phyloP scores from a whole-genome alignment of 164 flowering plant species.

The Vitis amurensis region DNA sequence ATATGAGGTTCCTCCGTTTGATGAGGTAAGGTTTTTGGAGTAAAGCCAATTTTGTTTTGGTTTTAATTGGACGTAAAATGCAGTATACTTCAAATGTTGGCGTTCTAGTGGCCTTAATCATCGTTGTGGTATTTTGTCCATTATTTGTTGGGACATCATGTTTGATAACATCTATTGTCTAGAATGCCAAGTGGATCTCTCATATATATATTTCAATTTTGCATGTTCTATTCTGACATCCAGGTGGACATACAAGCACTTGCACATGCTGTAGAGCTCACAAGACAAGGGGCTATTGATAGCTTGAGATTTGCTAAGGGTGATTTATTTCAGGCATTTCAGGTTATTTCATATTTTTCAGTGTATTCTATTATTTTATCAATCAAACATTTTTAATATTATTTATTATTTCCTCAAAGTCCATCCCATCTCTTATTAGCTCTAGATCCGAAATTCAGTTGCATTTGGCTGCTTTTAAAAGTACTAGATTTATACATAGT shows the following conservation, averaged over 20 bases:
- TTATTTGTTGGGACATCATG: not conserved
- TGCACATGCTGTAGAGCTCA: constrained; percentile 98
- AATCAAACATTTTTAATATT: not conserved
- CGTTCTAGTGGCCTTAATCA: not conserved
- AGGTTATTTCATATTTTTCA: constrained; percentile 42
- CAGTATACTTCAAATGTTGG: not conserved
- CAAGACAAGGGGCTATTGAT: constrained; percentile 96
- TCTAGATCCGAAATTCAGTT: too few species aligned
- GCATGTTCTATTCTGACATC: constrained; percentile 5
- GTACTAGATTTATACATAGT: too few species aligned
- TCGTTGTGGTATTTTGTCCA: not conserved
- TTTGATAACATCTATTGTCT: not conserved
- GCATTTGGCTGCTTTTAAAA: too few species aligned
- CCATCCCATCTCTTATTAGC: not conserved
- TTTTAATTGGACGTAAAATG: not conserved
- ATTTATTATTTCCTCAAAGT: not conserved
- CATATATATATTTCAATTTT: constrained; percentile 3
- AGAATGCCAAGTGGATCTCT: not conserved
- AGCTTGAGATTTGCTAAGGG: constrained; percentile 93
- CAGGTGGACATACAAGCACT: constrained; percentile 99
- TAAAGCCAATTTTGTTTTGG: not conserved
- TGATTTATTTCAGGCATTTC: constrained; percentile 82
- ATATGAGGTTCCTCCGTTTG: constrained; percentile 88
- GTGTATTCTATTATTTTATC: not conserved
- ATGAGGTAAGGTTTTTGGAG: constrained; percentile 65